These are phyloP conservation scores for Yueomyces sp. DNA, from an alignment of 1,139 yeast species.

Conservation along the genomic window DNA sequence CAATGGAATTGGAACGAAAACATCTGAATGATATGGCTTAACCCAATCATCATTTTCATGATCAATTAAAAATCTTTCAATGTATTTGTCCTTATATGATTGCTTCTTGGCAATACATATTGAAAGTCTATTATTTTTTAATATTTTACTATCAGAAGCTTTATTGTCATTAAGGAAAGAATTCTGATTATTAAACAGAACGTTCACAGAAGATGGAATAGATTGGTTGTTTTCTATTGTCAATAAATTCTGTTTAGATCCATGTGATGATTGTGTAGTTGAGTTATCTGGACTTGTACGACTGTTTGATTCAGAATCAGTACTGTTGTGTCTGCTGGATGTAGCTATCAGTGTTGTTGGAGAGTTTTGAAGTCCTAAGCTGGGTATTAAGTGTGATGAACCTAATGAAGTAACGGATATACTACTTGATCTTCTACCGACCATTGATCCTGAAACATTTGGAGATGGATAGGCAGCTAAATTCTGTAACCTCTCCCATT, in stretches of 20 bases:
- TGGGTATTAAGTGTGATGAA: not conserved
- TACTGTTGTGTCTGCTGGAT: not conserved
- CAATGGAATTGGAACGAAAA: constrained; percentile 12
- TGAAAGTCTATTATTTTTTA: no score
- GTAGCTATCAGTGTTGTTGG: no score
- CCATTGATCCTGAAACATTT: constrained; percentile 8
- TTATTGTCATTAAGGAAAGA: constrained; percentile 14
- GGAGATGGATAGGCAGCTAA: constrained; percentile 6
- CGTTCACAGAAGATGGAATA: not conserved
- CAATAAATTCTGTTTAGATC: constrained; percentile 3
- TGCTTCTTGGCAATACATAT: constrained; percentile 28
- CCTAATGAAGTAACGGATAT: constrained; percentile 2
- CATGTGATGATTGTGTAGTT: not conserved
- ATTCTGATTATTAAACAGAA: not conserved
- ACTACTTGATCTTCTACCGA: constrained; percentile 1
- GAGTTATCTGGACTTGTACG: not conserved
- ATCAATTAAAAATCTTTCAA: constrained; percentile 18
- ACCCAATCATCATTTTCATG: constrained; percentile 23
- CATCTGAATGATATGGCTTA: constrained; percentile 9
- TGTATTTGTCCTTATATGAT: constrained; percentile 33
- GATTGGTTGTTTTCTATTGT: constrained; percentile 8
- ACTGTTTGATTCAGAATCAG: not conserved
- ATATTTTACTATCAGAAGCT: constrained; percentile 23
- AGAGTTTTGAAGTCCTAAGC: no score
- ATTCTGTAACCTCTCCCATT: constrained; percentile 26